A percentile compares a stretch with the other conserved stretches of the same genome.
phyloP scores from a whole-genome alignment of 768 basidiomycete species.

The Hirschioporus abietinus region DNA sequence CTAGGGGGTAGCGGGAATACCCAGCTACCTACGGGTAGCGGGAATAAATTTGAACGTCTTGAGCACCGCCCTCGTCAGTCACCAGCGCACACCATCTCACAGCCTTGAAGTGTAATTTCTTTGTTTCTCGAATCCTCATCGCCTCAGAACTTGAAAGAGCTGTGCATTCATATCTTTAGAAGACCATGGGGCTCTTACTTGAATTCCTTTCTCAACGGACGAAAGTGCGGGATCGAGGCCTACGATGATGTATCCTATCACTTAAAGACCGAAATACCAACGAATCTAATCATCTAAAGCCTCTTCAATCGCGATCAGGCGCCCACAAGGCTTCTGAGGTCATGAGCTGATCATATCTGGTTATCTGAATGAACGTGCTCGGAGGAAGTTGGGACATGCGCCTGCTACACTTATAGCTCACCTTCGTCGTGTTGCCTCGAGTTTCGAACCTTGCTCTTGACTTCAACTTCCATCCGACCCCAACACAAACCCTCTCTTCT shows the following conservation, averaged over 20 bases:
- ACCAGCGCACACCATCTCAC: too few species aligned
- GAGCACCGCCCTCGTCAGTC: too few species aligned
- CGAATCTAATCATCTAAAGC: not conserved
- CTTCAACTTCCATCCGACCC: not conserved
- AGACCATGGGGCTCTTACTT: too few species aligned
- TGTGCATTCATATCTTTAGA: too few species aligned
- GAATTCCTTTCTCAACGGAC: not conserved
- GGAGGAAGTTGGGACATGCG: not conserved
- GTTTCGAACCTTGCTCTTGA: not conserved
- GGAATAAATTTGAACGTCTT: too few species aligned
- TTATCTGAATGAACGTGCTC: not conserved
- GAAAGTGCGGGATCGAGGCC: not conserved
- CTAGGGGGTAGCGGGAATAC: too few species aligned
- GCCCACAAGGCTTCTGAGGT: not conserved
- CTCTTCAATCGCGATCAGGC: not conserved
- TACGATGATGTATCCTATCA: too few species aligned
- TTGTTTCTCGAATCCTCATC: too few species aligned
- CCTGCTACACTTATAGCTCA: not conserved
- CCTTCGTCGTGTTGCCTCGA: not conserved
- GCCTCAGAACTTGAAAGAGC: too few species aligned
- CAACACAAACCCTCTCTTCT: not conserved
- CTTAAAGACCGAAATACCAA: not conserved
- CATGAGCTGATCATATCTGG: not conserved
- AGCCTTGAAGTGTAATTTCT: too few species aligned
- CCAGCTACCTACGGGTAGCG: too few species aligned